Evolutionary conservation across 2,329 filamentous ascomycete species (phyloP), one percentile per base, ranked within the genome.

Genomic region (Paecilomyces sp.): DNA sequence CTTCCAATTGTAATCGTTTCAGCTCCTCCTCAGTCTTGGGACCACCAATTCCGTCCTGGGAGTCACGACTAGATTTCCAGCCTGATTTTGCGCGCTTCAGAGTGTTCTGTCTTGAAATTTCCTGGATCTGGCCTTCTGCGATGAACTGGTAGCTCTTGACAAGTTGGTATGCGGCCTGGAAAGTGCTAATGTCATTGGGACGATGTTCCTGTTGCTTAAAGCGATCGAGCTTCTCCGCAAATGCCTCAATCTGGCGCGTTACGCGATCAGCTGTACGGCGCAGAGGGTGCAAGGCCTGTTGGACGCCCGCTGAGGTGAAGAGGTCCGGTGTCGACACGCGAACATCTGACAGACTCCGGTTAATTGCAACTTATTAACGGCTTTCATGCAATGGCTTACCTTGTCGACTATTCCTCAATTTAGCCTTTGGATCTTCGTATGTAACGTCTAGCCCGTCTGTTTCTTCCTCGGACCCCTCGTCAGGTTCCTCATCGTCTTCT

Each of bases 181-280:
- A 84, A 70, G 74, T 69, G 62, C 83, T 81, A 60, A 88, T 85
- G 31, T 81, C 72, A 55, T 64, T 76, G 63, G 62, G 78, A 70
- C 64, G 80, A 75, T 65, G 78, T 68, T 67, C 79, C 67, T 73
- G 81, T 66, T 68, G 87, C 76, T 79, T 82, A 73, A 92, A 93
- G 58, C 86, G 83, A 76, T 97, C 92, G 24, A 97, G 82, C 57
- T 85, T 85, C 70, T 89, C 88, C 41, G 92, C 92, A 71, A 97
- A 97, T 53, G 86, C 83, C 76, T 96, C 91, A 61, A 96, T 90
- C 74, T 96, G 91, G 62, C 87, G 85, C 56, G 89, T 89, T 33
- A 90, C 86, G 52, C 84, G 82, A 65, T 90, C 84, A 61, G 85
- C 86, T 66, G 86, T 85, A 64, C 83, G 81, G 71, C 85, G 84